Conservation (phyloP, 306 rosid species). For the Gastrolobium villosum region DNA sequence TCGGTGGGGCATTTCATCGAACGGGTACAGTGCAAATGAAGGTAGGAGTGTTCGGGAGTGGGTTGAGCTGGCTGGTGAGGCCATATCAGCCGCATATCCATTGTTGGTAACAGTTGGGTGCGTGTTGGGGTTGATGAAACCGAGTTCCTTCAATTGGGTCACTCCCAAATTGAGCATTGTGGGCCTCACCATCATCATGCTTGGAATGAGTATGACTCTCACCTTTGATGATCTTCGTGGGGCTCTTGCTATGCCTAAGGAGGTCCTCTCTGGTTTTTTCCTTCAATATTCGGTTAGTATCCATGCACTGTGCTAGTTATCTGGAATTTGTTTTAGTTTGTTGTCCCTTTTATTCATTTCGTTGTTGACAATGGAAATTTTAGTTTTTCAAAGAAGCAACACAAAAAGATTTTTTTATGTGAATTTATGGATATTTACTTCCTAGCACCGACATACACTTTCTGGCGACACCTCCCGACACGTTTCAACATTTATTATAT, state of each 20-base stretch:
- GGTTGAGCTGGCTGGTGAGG: slow-evolving; percentile 66
- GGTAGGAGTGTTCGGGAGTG: slow-evolving; percentile 63
- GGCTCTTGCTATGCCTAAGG: slow-evolving; percentile 83
- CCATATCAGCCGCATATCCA: slow-evolving; percentile 74
- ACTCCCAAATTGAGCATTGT: slow-evolving; percentile 64
- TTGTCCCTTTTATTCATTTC: neutral
- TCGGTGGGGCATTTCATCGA: slow-evolving; percentile 74
- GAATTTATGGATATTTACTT: neutral
- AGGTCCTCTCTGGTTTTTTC: slow-evolving; percentile 69
- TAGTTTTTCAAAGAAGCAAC: neutral
- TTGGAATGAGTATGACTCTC: slow-evolving; percentile 97
- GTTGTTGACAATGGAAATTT: neutral
- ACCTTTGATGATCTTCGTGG: slow-evolving; percentile 86
- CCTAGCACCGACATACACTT: no score
- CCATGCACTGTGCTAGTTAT: neutral
- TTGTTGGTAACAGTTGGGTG: slow-evolving; percentile 86
- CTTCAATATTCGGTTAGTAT: slow-evolving; percentile 85
- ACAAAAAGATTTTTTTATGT: neutral
- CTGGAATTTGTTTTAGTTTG: neutral
- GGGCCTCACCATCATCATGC: slow-evolving; percentile 76
- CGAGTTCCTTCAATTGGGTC: slow-evolving; percentile 75
- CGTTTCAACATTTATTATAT: no score
- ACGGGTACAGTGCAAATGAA: slow-evolving; percentile 32
- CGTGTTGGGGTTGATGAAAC: slow-evolving; percentile 67
- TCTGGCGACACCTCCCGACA: no score